Evolutionary conservation across 768 basidiomycete genomes (phyloP).

Genomic region (Tylopilus sp.): DNA sequence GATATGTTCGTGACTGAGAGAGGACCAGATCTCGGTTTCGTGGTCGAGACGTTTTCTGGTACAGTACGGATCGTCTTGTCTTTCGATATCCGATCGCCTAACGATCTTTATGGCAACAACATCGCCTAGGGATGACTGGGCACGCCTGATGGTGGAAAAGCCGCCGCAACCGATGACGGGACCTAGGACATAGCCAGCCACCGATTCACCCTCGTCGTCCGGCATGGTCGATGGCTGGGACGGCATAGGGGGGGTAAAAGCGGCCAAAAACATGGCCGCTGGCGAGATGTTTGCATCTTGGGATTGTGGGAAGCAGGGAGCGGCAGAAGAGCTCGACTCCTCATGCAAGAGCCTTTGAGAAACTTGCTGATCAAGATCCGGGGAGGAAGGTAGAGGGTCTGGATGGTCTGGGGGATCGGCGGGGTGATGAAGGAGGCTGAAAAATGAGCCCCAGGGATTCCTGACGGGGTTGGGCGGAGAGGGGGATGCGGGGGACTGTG

Average conservation of each 20-base stretch:
- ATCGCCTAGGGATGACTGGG: conserved; percentile 58
- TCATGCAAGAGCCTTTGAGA: conserved; percentile 15
- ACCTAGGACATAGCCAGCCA: conserved; percentile 75
- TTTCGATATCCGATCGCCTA: conserved; percentile 51
- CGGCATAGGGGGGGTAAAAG: conserved; percentile 46
- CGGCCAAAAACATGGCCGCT: conserved; percentile 70
- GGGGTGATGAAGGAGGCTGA: neutral
- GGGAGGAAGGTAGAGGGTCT: neutral
- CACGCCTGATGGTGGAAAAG: conserved; percentile 77
- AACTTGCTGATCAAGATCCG: conserved; percentile 30
- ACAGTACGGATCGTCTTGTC: conserved; percentile 45
- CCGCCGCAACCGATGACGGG: conserved; percentile 74
- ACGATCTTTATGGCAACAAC: conserved; percentile 85
- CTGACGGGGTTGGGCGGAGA: conserved; percentile 7
- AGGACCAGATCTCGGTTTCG: conserved; percentile 71
- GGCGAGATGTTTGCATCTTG: conserved; percentile 45
- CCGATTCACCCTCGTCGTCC: conserved; percentile 64
- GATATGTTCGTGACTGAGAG: conserved; percentile 80
- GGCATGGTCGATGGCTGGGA: conserved; percentile 37
- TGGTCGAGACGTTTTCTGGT: conserved; percentile 58
- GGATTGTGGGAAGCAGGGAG: conserved; percentile 9
- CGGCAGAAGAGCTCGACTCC: neutral
- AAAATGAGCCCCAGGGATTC: conserved; percentile 10
- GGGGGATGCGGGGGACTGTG: conserved; percentile 6
- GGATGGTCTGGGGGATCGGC: conserved; percentile 1